Base-by-base conservation (phyloP, 345 rosid genomes). In the Mangifera indica region DNA sequence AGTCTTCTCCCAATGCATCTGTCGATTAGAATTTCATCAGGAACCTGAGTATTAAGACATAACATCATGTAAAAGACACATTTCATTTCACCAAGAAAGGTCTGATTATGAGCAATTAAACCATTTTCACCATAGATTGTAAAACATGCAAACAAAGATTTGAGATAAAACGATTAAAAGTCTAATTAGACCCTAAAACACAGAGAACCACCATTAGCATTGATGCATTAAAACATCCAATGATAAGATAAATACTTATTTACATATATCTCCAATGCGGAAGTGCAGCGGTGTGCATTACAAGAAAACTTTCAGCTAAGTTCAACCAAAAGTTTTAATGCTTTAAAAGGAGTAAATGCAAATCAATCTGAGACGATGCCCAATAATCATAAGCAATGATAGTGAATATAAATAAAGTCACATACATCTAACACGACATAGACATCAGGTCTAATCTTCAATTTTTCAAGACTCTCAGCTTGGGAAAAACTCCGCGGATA, bases 1-100 rank as follows among this genome's bases (percentile, higher is more conserved):
- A 90, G 79, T 81, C 89, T 85, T 84, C 97, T 85, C 79, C 97
- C 97, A 79, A 86, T 86, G 74, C 97, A 91, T 93, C 97, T 90
- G 80, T 90, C 86, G 70, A 90, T 85, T 78, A 91, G 89, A 87
- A 83, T 84, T 79, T 87, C 95, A 78, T 90, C 97, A 87, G 95
- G 97, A 87, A 91, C 97, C 97, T 91, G 97, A 80, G 72, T 53
- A 80, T 70, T 73, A 71, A 80, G 74, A 77, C 70, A 79, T 76
- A 48, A 42, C 54, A 73, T 72, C 53, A 71, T 60, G 86, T 73
- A 77, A 79, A 77, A 63, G 74, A 62, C 65, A 61, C 48, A 62
- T 59, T 64, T 55, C 48, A 59, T 21, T 37, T 60, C 53, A 60
- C 51, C 10, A 34, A 74, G 63, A 60, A 8, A 49, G 21, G 20